phyloP scores from a whole-genome alignment of 2,329 filamentous ascomycete species.

The Cordyceps pruinosa region DNA sequence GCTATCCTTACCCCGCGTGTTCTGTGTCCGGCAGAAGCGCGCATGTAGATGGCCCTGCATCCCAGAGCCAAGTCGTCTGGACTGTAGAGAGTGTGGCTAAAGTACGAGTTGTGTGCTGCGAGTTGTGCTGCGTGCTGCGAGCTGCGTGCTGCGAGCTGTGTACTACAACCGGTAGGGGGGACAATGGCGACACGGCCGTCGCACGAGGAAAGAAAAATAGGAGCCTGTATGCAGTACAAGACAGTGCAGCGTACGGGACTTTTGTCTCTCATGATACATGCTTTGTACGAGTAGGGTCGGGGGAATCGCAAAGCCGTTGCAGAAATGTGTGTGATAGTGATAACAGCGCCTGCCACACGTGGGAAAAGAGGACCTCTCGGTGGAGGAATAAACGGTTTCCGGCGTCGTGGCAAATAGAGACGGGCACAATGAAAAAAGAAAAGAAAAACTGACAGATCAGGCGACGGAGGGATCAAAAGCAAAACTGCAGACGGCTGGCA shows the following conservation, averaged over 20 bases:
- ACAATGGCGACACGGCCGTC: neutral
- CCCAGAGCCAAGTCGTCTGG: neutral
- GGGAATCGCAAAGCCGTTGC: neutral
- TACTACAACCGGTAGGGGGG: neutral
- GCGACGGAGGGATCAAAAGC: neutral
- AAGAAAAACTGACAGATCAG: neutral
- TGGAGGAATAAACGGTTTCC: neutral
- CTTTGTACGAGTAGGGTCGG: neutral
- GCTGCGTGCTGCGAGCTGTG: neutral
- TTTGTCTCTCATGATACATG: neutral
- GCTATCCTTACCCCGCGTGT: neutral
- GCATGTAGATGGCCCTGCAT: constrained; percentile 2
- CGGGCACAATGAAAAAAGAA: constrained; percentile 1
- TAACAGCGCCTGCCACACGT: neutral
- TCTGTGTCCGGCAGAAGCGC: neutral
- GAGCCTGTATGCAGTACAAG: neutral
- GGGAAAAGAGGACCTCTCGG: constrained; percentile 2
- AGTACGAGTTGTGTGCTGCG: neutral
- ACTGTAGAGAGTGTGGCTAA: neutral
- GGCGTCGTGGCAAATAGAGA: neutral
- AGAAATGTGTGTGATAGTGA: neutral
- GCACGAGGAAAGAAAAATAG: neutral
- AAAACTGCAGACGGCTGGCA: neutral
- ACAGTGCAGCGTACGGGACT: neutral
- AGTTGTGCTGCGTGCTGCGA: too few species aligned